Base-by-base conservation (phyloP, 768 basidiomycete genomes). In the Suillus cothurnatus region DNA sequence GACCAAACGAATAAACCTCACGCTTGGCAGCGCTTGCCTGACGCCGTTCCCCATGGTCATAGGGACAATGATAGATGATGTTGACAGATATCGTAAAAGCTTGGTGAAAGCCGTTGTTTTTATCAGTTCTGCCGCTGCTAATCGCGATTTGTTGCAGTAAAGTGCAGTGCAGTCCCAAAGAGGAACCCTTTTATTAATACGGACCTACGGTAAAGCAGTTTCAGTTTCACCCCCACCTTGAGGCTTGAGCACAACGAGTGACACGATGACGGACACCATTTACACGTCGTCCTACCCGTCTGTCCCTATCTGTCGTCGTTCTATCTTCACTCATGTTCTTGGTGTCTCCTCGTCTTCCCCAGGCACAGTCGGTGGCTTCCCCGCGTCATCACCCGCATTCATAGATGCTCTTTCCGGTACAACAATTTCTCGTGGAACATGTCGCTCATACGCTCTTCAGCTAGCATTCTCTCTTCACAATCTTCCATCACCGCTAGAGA, bases 321-420 rank as follows among this genome's bases (percentile, higher is more conserved):
- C 77, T 39, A 69, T 78, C 32, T 77, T 78, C 55, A 77, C 74
- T 32, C 77, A 77, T 61, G 52, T 77, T 12, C 57, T 78, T 2
- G 73, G 72, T 1, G 64, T 55, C 2, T 45, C 69, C 0, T 66
- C 68, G 5, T 67, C 69, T 6, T 26, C 65, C 7, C 74, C 74
- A 0, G 28, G 61, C 31, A 66, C 75, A 31, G 72, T 86, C 32
- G 85, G 85, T 36, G 76, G 77, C 15, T 84, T 79, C 68, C 81
- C 81, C 2, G 83, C 73, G 2, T 69, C 76, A 3, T 65, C 76
- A 4, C 82, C 83, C 11, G 90, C 89, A 2, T 91, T 87, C 72
- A 80, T 93, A 60, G 91, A 94, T 68, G 88, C 88, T 0, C 73
- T 78, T 2, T 84, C 89, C 0, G 88, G 85, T 4, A 78, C 81